phyloP scores from a whole-genome alignment of 2,329 filamentous ascomycete species.

The Scedosporium boydii region DNA sequence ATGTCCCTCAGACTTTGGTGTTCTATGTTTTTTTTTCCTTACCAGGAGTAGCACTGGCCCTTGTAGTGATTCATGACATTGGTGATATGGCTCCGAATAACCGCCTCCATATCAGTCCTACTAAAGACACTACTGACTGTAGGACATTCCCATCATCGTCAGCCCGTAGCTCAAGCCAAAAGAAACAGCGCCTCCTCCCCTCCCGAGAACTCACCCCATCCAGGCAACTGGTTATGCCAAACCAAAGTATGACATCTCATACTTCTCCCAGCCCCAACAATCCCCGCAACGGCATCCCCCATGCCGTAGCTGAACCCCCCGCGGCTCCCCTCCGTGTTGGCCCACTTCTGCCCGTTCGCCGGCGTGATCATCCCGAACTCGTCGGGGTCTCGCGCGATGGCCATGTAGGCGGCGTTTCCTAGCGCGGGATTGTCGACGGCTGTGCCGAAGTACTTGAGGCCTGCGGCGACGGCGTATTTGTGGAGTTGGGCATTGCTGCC shows the following conservation, averaged over 20 bases:
- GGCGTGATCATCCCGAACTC: slow-evolving; percentile 59
- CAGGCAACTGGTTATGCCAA: slow-evolving; percentile 31
- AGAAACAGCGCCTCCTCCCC: background rate
- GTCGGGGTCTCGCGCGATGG: slow-evolving; percentile 40
- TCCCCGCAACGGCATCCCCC: slow-evolving; percentile 42
- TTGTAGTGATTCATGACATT: slow-evolving; percentile 32
- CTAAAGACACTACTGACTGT: slow-evolving; percentile 1
- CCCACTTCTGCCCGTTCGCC: slow-evolving; percentile 56
- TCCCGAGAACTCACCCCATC: slow-evolving; percentile 13
- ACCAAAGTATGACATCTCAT: slow-evolving; percentile 53
- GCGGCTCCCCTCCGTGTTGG: slow-evolving; percentile 47
- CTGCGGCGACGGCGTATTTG: slow-evolving; percentile 43
- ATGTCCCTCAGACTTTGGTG: background rate
- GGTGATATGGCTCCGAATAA: slow-evolving; percentile 41
- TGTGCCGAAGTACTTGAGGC: slow-evolving; percentile 54
- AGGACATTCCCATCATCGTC: background rate
- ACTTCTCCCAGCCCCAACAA: slow-evolving; percentile 38
- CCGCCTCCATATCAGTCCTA: slow-evolving; percentile 18
- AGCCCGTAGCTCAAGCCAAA: background rate
- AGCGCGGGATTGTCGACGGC: slow-evolving; percentile 51
- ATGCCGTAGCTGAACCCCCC: slow-evolving; percentile 47
- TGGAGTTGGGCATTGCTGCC: slow-evolving; percentile 27
- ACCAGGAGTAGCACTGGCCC: slow-evolving; percentile 38
- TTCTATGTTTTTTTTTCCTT: slow-evolving; percentile 21
- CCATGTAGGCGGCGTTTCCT: slow-evolving; percentile 42